phyloP scores from a whole-genome alignment of 73 alveolate species.

The Symbiodinium natans region DNA sequence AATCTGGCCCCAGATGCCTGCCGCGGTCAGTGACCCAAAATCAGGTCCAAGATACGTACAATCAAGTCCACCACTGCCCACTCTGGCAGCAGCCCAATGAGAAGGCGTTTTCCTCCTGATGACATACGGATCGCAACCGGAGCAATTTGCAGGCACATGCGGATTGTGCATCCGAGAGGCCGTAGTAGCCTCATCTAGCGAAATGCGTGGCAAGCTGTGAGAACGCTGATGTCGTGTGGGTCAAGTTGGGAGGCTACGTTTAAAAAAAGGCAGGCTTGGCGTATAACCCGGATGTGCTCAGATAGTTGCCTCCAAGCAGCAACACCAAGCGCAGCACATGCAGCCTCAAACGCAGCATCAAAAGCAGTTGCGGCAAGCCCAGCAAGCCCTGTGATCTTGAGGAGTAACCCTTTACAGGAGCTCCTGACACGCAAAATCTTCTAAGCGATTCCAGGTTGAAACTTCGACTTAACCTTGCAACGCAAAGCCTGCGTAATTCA shows the following conservation, averaged over 20 bases:
- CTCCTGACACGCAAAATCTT: no score
- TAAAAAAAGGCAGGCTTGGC: no score
- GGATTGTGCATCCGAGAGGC: neutral
- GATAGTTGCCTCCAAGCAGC: neutral
- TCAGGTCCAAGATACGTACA: neutral
- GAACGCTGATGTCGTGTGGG: no score
- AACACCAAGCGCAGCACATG: conserved; percentile 91
- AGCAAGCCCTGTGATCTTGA: no score
- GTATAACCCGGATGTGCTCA: neutral
- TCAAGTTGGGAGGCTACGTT: no score
- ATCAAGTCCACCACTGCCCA: neutral
- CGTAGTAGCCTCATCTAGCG: conserved; percentile 14
- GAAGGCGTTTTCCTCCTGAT: neutral
- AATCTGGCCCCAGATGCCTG: no score
- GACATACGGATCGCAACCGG: no score
- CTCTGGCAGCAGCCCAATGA: neutral
- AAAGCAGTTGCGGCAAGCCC: no score
- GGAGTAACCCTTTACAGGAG: neutral
- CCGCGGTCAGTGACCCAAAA: neutral
- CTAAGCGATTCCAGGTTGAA: no score
- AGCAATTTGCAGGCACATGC: neutral
- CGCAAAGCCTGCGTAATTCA: no score
- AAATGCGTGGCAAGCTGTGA: no score
- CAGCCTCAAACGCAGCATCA: conserved; percentile 19
- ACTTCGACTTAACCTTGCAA: no score